Evolutionary conservation across 2,329 filamentous ascomycete genomes (phyloP), one percentile per base, ranked within the genome.

Genomic region (Pseudocercospora cruenta): DNA sequence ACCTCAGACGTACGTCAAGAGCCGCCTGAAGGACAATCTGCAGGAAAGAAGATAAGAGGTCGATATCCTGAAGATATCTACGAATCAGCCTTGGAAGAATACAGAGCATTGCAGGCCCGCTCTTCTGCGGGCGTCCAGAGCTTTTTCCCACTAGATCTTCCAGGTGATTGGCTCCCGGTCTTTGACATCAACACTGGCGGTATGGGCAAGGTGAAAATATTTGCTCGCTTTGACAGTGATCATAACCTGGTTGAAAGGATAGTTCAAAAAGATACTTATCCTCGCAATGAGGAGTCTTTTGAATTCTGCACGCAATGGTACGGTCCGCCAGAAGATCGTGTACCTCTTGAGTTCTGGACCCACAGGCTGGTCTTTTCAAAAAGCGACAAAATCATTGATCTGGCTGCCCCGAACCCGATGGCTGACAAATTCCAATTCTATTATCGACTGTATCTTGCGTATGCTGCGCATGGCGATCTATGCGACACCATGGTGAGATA

Each of bases 381-480:
- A 39, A 57, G 60, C 9, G 33, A 26, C 2, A 39, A 63, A 1
- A 54, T 55, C 4, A 16, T 63, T 14, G 55, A 53, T 9, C 24
- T 63, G 19, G 19, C 26, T 10, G 54, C 33, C 1, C 7, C 8
- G 4, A 26, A 54, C 8, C 51, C 54, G 10, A 49, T 63, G 14
- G 55, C 63, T 2, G 49, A 63, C 7, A 31, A 22, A 14, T n/a
- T 9, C 7, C 9, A n/a, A 12, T 1, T 26, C 10, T 28, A 16
- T 19, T 66, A 57, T 39, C 64, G 64, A 4, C 60, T 66, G 55
- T 63, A 51, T 39, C 33, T 63, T 31, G 64, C 51, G 5, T 63
- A 66, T 26, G 55, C 45, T 47, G 54, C 55, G 2, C 36, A 63
- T 10, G 64, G 60, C 47, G 60, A 66, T 60, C 57, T 66, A 8